phyloP scores from a whole-genome alignment of 23 red algal genomes.

The Gracilaria gracilis region DNA sequence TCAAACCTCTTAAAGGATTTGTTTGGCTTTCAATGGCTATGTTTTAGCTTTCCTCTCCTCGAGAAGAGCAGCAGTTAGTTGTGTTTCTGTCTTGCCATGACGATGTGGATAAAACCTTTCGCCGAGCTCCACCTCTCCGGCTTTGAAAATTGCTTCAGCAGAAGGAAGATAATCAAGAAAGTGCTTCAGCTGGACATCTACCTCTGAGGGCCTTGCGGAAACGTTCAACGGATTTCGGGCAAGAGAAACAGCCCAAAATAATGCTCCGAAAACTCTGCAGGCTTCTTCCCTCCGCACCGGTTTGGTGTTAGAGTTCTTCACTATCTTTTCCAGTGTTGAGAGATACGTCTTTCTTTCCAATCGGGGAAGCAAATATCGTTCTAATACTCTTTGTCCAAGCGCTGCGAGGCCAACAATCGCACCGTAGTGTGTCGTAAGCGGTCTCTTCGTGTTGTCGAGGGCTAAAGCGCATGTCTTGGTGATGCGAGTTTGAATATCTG shows the following conservation, averaged over 20 bases:
- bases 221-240: not conserved
- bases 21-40: not conserved
- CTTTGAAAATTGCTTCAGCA: conserved; percentile 19
- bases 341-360: conserved; percentile 20
- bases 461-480: conserved; percentile 76
- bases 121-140: not conserved
- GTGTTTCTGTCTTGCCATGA: conserved; percentile 10
- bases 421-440: conserved; percentile 96
- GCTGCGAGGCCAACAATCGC: conserved; percentile 59
- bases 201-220: conserved; percentile 17
- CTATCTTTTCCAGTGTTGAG: conserved; percentile 11
- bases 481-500: conserved; percentile 79
- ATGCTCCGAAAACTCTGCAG: conserved; percentile 51
- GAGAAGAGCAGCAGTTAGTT: conserved; percentile 21
- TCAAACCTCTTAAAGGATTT: not conserved
- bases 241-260: conserved; percentile 59
- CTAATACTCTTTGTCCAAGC: conserved; percentile 47
- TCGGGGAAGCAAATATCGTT: conserved; percentile 45
- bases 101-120: conserved; percentile 12
- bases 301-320: conserved; percentile 11
- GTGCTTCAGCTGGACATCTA: conserved; percentile 19
- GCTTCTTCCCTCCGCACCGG: conserved; percentile 43
- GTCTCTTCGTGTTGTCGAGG: conserved; percentile 57
- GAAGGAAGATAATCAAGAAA: conserved; percentile 7
- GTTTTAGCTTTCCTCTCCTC: not conserved